Evolutionary conservation across 2,329 filamentous ascomycete genomes (phyloP).

Genomic region (Sclerotinia trifoliorum): DNA sequence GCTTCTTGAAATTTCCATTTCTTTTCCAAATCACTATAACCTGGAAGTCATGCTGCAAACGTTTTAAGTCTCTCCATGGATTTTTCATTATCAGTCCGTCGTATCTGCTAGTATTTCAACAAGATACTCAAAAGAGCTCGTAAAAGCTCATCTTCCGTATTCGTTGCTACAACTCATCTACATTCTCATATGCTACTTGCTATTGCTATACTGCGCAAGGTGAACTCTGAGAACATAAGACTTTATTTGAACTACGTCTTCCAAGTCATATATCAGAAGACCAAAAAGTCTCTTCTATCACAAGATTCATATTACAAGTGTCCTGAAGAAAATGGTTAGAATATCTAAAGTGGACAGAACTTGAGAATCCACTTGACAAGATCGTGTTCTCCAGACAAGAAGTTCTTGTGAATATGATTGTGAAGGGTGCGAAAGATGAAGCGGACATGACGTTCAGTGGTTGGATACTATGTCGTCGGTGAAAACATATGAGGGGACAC

Average conservation of each 20-base stretch:
- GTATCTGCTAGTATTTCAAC: background rate
- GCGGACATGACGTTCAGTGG: constrained; percentile 22
- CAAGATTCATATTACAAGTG: constrained; percentile 23
- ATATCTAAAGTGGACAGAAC: constrained; percentile 20
- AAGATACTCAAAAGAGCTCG: background rate
- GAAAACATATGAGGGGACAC: constrained; percentile 24
- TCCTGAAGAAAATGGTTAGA: constrained; percentile 6
- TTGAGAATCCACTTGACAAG: constrained; percentile 10
- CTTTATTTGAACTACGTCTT: background rate
- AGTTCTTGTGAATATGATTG: constrained; percentile 21
- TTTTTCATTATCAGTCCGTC: no score
- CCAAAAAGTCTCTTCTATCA: constrained; percentile 25
- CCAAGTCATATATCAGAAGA: constrained; percentile 12
- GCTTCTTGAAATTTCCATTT: background rate
- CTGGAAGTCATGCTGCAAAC: background rate
- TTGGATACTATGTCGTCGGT: constrained; percentile 25
- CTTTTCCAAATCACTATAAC: background rate
- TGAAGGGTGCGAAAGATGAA: constrained; percentile 22
- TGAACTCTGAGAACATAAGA: background rate
- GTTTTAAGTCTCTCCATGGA: background rate
- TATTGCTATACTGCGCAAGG: no score
- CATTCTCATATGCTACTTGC: background rate
- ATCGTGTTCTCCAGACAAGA: constrained; percentile 15
- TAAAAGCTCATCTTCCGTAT: background rate
- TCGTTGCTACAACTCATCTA: no score